phyloP scores from a whole-genome alignment of 2,329 filamentous ascomycete species.

The Monosporascus sp. region DNA sequence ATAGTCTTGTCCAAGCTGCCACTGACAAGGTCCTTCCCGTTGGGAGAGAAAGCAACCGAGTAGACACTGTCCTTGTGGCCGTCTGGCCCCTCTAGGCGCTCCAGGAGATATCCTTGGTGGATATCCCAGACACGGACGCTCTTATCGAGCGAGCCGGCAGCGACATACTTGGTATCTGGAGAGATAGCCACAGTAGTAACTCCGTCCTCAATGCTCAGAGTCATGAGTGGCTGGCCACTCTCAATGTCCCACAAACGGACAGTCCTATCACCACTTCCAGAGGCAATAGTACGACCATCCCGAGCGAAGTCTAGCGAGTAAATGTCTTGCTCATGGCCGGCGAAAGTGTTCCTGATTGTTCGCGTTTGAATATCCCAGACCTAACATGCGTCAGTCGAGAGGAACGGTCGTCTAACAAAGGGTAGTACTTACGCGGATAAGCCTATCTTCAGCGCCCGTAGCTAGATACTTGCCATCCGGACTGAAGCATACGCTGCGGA shows the following conservation, averaged over 20 bases:
- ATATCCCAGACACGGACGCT: slow-evolving; percentile 97
- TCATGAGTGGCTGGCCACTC: slow-evolving; percentile 73
- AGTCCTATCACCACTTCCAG: slow-evolving; percentile 89
- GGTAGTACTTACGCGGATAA: slow-evolving; percentile 70
- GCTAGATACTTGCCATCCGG: slow-evolving; percentile 91
- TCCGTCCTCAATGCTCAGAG: slow-evolving; percentile 89
- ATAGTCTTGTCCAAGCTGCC: slow-evolving; percentile 97
- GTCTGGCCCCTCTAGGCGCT: slow-evolving; percentile 86
- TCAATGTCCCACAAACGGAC: slow-evolving; percentile 97
- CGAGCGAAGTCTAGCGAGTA: slow-evolving; percentile 94
- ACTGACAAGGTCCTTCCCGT: slow-evolving; percentile 86
- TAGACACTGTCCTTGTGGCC: slow-evolving; percentile 98
- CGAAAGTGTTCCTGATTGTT: slow-evolving; percentile 86
- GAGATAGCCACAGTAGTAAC: slow-evolving; percentile 98
- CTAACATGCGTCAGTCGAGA: slow-evolving; percentile 37
- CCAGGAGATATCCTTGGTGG: slow-evolving; percentile 76
- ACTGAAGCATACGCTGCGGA: slow-evolving; percentile 97
- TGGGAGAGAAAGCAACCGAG: slow-evolving; percentile 91
- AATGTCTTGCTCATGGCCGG: slow-evolving; percentile 98
- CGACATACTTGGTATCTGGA: slow-evolving; percentile 88
- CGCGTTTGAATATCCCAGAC: slow-evolving; percentile 90
- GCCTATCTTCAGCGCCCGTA: slow-evolving; percentile 94
- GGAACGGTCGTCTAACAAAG: not conserved
- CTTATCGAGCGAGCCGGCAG: slow-evolving; percentile 93
- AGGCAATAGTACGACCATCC: slow-evolving; percentile 90